These are phyloP conservation scores for Fusarium sp. DNA, from an alignment of 2,329 filamentous ascomycete genomes.

Conservation along the genomic window DNA sequence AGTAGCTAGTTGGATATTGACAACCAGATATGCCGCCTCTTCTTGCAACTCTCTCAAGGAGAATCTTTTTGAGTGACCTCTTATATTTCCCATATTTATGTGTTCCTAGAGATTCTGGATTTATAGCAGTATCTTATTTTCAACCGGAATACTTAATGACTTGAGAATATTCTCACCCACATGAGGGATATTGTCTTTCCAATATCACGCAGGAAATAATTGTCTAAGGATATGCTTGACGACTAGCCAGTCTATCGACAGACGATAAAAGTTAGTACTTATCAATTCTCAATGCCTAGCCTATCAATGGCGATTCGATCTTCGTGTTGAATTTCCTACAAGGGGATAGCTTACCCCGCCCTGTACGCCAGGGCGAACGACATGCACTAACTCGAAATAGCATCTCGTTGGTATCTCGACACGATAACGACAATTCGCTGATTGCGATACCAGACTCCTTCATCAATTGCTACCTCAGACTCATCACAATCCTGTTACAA, in stretches of 20 bases:
- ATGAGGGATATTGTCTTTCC: neutral
- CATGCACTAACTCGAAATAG: neutral
- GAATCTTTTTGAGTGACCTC: too few species aligned
- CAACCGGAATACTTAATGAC: rapidly evolving
- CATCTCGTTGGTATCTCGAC: neutral
- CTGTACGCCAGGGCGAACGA: neutral
- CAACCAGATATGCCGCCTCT: neutral
- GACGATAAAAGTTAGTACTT: neutral
- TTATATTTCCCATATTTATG: neutral
- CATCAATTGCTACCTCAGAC: neutral
- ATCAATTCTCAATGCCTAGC: neutral
- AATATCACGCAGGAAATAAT: rapidly evolving
- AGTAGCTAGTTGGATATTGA: rapidly evolving
- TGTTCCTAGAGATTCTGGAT: rapidly evolving
- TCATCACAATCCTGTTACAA: too few species aligned
- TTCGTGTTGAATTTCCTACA: neutral
- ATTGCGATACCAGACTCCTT: neutral
- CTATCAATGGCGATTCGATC: neutral
- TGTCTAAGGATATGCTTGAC: neutral
- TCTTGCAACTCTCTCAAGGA: too few species aligned
- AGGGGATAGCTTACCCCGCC: conserved; percentile 10
- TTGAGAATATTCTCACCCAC: rapidly evolving
- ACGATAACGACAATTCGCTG: neutral
- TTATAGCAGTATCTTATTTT: too few species aligned
- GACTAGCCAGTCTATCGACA: neutral